These are phyloP conservation scores for Lichtheimia corymbifera DNA, from an alignment of 371 early-diverging fungal genomes.

Conservation along the genomic window DNA sequence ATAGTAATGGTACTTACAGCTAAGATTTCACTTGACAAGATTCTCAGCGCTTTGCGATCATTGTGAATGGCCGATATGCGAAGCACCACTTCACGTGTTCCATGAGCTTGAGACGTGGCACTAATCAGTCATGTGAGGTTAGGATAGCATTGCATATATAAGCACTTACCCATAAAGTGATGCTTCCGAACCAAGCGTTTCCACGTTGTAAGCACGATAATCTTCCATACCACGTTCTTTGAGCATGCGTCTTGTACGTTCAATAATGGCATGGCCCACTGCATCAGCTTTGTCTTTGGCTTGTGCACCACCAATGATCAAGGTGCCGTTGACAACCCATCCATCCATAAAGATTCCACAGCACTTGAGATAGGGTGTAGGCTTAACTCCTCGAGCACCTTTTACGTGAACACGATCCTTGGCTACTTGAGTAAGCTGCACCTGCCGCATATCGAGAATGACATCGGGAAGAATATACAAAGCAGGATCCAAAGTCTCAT, in stretches of 20 bases:
- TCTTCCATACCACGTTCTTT: conserved; percentile 52
- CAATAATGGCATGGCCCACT: conserved; percentile 66
- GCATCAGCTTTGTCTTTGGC: conserved; percentile 53
- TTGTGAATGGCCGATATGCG: conserved; percentile 64
- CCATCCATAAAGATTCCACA: conserved; percentile 72
- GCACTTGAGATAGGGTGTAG: conserved; percentile 67
- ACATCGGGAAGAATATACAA: conserved; percentile 74
- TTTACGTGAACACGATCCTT: conserved; percentile 64
- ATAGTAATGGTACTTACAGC: conserved; percentile 44
- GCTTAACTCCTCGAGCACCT: conserved; percentile 66
- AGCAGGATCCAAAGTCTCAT: conserved; percentile 73
- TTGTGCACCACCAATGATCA: conserved; percentile 70
- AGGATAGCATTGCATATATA: not conserved
- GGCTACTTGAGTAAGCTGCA: conserved; percentile 57
- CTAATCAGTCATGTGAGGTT: conserved; percentile 20
- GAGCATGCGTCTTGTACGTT: conserved; percentile 49
- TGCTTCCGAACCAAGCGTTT: conserved; percentile 64
- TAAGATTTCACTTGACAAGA: conserved; percentile 65
- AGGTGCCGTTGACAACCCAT: conserved; percentile 62
- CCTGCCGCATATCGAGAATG: conserved; percentile 66
- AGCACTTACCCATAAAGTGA: conserved; percentile 61
- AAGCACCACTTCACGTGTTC: conserved; percentile 63
- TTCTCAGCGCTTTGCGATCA: conserved; percentile 51
- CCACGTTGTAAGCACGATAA: conserved; percentile 57
- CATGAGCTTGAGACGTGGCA: conserved; percentile 39